Evolutionary conservation across 139 green algal species (phyloP).

Genomic region (Klebsormidium nitens): DNA sequence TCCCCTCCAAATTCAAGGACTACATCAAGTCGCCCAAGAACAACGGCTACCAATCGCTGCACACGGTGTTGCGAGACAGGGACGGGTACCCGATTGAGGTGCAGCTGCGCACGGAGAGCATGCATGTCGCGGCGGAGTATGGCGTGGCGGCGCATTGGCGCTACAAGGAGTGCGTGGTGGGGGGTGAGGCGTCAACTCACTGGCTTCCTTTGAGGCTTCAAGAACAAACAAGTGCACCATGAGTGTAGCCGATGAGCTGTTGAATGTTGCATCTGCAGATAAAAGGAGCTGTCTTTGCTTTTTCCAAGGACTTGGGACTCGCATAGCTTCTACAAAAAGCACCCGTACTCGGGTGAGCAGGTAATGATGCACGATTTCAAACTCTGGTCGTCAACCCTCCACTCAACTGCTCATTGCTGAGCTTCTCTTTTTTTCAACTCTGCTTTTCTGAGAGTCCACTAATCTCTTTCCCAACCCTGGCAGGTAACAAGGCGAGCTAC

Average conservation of each 20-base stretch:
- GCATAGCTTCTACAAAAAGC: slow-evolving; percentile 28
- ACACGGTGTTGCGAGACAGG: slow-evolving; percentile 46
- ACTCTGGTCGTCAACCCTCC: no score
- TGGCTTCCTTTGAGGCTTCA: neutral
- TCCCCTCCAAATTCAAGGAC: slow-evolving; percentile 52
- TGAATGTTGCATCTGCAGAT: no score
- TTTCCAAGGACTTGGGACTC: slow-evolving; percentile 20
- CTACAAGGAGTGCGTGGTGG: slow-evolving; percentile 81
- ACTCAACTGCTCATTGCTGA: no score
- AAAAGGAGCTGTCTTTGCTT: no score
- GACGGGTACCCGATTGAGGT: slow-evolving; percentile 59
- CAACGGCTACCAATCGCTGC: slow-evolving; percentile 89
- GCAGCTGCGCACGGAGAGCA: slow-evolving; percentile 88
- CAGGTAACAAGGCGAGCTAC: no score
- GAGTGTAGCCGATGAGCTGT: slow-evolving; percentile 11
- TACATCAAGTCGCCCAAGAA: slow-evolving; percentile 82
- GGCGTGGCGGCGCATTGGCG: slow-evolving; percentile 90
- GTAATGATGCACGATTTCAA: no score
- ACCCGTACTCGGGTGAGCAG: neutral
- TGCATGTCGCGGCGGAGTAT: slow-evolving; percentile 88
- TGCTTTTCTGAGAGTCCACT: no score
- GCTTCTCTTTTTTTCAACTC: no score
- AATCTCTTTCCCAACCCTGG: no score
- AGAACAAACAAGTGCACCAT: neutral
- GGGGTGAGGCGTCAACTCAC: slow-evolving; percentile 4